phyloP scores from a whole-genome alignment of 2,329 filamentous ascomycete genomes.

The Periglandula ipomoeae region DNA sequence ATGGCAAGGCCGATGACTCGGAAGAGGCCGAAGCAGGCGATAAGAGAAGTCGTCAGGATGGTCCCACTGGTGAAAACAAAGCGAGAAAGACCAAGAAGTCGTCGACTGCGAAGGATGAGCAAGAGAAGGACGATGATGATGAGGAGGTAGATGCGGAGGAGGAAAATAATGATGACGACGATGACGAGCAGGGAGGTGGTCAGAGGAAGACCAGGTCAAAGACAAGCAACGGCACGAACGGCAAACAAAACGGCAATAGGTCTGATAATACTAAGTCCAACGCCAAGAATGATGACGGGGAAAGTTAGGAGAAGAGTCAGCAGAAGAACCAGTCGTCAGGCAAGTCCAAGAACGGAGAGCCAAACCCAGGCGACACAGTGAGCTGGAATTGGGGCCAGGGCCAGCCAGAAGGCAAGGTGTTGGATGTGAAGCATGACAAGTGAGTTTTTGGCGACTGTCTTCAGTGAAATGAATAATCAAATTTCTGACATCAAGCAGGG shows the following conservation, averaged over 20 bases:
- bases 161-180: conserved; percentile 4
- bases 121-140: conserved; percentile 7
- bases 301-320: not conserved
- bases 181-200: not conserved
- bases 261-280: no score
- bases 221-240: not conserved
- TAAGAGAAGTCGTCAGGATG: conserved; percentile 18
- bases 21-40: conserved; percentile 13
- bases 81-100: conserved; percentile 19
- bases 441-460: no score
- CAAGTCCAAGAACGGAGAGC: conserved; percentile 16
- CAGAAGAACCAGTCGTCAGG: conserved; percentile 4
- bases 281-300: not conserved
- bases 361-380: conserved; percentile 31
- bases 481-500: conserved; percentile 15
- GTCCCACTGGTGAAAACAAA: conserved; percentile 19
- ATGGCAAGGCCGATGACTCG: conserved; percentile 7
- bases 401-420: conserved; percentile 32
- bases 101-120: not conserved
- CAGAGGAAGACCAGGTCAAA: conserved; percentile 1
- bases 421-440: conserved; percentile 34
- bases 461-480: no score
- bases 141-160: conserved; percentile 4
- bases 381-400: conserved; percentile 38
- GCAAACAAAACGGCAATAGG: no score